These are phyloP conservation scores for Colletotrichum sp. DNA, from an alignment of 2,329 filamentous ascomycete species.

Conservation along the genomic window DNA sequence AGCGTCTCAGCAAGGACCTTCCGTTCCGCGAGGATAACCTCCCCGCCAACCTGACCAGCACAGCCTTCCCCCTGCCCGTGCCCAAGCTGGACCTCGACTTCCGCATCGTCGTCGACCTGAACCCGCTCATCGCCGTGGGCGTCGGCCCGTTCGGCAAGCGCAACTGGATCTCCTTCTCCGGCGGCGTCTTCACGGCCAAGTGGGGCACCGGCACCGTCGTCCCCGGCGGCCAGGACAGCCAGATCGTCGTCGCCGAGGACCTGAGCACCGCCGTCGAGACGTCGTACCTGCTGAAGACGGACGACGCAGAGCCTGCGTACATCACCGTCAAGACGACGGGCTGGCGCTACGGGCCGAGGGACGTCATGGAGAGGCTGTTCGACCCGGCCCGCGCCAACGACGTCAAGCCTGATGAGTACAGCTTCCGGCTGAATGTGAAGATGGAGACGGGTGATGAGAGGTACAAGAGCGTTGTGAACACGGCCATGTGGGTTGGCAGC, in stretches of 20 bases:
- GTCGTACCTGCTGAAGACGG: conserved; percentile 54
- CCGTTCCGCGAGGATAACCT: conserved; percentile 9
- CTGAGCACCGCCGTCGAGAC: conserved; percentile 43
- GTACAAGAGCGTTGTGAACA: conserved; percentile 54
- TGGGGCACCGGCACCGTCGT: conserved; percentile 54
- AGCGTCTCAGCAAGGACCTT: not conserved
- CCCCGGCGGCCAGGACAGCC: conserved; percentile 40
- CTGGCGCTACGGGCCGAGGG: conserved; percentile 51
- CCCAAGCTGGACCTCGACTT: conserved; percentile 55
- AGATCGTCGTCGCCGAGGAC: conserved; percentile 33
- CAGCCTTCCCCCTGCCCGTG: conserved; percentile 47
- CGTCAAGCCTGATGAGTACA: conserved; percentile 48
- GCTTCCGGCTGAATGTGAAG: conserved; percentile 53
- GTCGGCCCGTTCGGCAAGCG: conserved; percentile 42
- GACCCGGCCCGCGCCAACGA: conserved; percentile 40
- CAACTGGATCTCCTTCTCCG: conserved; percentile 54
- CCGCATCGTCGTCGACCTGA: conserved; percentile 51
- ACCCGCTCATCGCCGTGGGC: conserved; percentile 48
- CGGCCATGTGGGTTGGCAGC: conserved; percentile 54
- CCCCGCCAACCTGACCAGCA: conserved; percentile 42
- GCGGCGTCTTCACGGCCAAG: conserved; percentile 51
- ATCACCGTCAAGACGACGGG: conserved; percentile 41
- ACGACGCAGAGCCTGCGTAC: conserved; percentile 48
- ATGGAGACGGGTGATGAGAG: conserved; percentile 56
- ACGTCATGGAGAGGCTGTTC: conserved; percentile 45